These are phyloP conservation scores for Cladosporium phlei DNA, from an alignment of 2,329 filamentous ascomycete species.

Conservation along the genomic window DNA sequence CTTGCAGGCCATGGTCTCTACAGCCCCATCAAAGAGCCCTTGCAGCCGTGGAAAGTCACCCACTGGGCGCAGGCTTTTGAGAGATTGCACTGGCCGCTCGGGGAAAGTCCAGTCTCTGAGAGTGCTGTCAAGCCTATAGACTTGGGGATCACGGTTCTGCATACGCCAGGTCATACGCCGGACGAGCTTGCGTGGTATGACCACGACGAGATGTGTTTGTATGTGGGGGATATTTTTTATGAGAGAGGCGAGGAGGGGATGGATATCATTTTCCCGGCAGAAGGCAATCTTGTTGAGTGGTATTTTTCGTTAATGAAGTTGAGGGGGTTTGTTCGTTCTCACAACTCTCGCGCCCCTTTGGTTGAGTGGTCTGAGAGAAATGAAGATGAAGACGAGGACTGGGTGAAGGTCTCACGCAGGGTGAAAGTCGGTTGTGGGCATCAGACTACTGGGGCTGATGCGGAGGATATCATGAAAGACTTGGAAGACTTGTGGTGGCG, in stretches of 20 bases:
- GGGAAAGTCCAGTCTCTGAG: conserved; percentile 3
- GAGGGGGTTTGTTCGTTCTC: conserved; percentile 30
- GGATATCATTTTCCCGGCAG: conserved; percentile 37
- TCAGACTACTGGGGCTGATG: conserved; percentile 35
- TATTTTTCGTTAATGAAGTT: conserved; percentile 35
- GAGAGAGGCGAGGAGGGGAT: conserved; percentile 33
- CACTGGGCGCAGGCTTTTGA: conserved; percentile 40
- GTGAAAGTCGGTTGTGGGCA: conserved; percentile 35
- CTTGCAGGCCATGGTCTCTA: conserved; percentile 40
- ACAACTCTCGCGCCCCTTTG: conserved; percentile 25
- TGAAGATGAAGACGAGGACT: conserved; percentile 18
- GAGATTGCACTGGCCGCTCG: conserved; percentile 25
- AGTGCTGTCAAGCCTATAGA: no score
- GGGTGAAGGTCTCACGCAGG: conserved; percentile 20
- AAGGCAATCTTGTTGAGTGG: conserved; percentile 38
- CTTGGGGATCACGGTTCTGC: conserved; percentile 41
- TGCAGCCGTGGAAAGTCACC: conserved; percentile 39
- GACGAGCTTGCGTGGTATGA: conserved; percentile 46
- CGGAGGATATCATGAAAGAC: conserved; percentile 33
- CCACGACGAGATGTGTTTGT: conserved; percentile 39
- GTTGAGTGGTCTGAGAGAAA: conserved; percentile 10
- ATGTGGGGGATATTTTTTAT: conserved; percentile 46
- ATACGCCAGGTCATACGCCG: conserved; percentile 47
- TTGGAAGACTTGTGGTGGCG: conserved; percentile 32
- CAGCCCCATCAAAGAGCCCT: conserved; percentile 33